Percentiles rank a stretch among this genome's conserved stretches.
These are phyloP conservation scores for Penicillium janthinellum DNA, from an alignment of 2,329 filamentous ascomycete genomes.

Conservation along the genomic window DNA sequence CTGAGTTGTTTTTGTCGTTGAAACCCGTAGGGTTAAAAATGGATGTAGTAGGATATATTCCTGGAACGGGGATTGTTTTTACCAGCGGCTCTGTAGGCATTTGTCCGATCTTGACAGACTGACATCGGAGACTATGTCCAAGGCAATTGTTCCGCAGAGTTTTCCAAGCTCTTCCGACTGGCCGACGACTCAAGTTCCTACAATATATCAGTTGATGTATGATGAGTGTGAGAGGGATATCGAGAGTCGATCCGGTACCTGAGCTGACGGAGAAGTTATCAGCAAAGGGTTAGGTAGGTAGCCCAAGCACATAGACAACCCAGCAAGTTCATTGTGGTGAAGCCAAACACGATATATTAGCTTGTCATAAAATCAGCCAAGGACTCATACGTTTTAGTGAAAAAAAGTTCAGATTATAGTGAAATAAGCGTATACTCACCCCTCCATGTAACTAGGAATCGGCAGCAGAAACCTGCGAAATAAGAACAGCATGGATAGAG, in stretches of 20 bases:
- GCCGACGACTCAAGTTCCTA: background rate
- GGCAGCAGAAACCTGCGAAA: background rate
- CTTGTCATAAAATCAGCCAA: background rate
- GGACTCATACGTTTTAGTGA: background rate
- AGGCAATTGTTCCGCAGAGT: background rate
- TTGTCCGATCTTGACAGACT: too few relatives aligned
- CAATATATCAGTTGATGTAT: background rate
- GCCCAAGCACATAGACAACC: background rate
- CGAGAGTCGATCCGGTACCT: background rate
- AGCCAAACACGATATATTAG: background rate
- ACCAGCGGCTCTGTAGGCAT: too few relatives aligned
- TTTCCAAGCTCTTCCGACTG: background rate
- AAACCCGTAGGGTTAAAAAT: background rate
- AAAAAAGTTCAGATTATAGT: background rate
- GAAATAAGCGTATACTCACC: background rate
- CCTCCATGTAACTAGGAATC: background rate
- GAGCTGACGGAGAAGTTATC: background rate
- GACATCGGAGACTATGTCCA: background rate
- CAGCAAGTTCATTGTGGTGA: background rate
- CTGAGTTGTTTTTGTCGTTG: background rate
- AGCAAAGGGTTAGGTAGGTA: background rate
- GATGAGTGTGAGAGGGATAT: too few relatives aligned
- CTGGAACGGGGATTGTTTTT: background rate
- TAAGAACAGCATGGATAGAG: background rate
- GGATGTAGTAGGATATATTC: background rate